Evolutionary conservation across 306 rosid species (phyloP), one percentile per base, ranked within the genome.

Genomic region (Acacia crassicarpa): DNA sequence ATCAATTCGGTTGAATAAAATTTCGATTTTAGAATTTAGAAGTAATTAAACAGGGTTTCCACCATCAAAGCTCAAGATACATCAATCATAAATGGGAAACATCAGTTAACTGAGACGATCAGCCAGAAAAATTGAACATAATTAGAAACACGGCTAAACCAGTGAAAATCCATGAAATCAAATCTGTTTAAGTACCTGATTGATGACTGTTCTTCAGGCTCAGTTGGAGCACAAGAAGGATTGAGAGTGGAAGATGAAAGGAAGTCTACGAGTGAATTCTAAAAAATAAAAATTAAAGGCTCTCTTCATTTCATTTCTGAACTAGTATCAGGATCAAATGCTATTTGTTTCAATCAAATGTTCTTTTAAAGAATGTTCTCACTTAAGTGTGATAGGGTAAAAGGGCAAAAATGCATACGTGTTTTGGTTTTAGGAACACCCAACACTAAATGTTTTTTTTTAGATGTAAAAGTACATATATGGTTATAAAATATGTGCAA

Each of bases 191-290:
- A 80, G 51, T 79, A 80, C 86, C 82, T 83, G 73, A 27, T 11
- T 76, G 80, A 80, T 76, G 63, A 66, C 62, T 40, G 46, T 80
- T 65, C 25, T 68, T 38, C 73, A 71, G 23, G 74, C 10, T 63
- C 19, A 74, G 35, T 1, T 78, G 19, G 35, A 59, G 76, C 53
- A 78, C 84, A 82, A 83, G 89, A 82, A 33, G 80, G 77, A 71
- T 76, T 63, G 62, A 79, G 22, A 83, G 30, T 82, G 84, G 80
- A 72, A 63, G 74, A 56, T 19, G 17, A 54, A 43, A 38, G 63
- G 54, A 75, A 22, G 49, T 54, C 11, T 82, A 43, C 49, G 70
- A 13, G 63, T 59, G 8, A 59, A 11, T 1, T 59, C 32, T 13
- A 3, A 58, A 22, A 33, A 61, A 44, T 74, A 8, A 54, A 22